Percentiles rank a stretch among this genome's conserved stretches.
Evolutionary conservation across 495 filamentous ascomycete species (phyloP).

Genomic region (Niebla homalea): DNA sequence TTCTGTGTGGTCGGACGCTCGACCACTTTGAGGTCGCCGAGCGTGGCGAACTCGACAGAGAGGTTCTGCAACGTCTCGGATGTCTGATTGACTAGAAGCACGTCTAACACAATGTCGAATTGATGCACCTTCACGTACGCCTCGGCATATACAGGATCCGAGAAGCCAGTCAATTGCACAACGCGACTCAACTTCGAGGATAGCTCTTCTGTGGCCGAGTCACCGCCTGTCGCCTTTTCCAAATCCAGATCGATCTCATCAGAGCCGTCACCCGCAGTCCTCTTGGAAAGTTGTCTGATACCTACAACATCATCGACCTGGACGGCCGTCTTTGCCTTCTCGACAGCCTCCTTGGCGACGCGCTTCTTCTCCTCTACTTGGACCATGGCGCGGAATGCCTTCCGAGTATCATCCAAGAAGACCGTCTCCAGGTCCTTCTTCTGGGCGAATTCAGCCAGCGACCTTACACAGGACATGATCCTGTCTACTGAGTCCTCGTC

Average conservation of each 20-base stretch:
- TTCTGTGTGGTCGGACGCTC: conserved; percentile 94
- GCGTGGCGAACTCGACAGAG: conserved; percentile 92
- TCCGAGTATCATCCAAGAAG: conserved; percentile 90
- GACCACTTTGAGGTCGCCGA: conserved; percentile 96
- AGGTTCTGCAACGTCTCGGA: conserved; percentile 94
- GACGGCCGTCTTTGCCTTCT: conserved; percentile 86
- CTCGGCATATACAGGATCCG: conserved; percentile 94
- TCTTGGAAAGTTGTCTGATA: conserved; percentile 88
- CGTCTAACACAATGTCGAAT: conserved; percentile 96
- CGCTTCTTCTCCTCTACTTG: conserved; percentile 97
- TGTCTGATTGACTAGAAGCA: conserved; percentile 95
- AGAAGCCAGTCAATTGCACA: conserved; percentile 96
- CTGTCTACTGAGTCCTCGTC: conserved; percentile 96
- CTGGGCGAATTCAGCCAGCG: conserved; percentile 78
- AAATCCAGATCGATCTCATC: conserved; percentile 84
- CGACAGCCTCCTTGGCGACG: conserved; percentile 73
- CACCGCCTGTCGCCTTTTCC: conserved; percentile 86
- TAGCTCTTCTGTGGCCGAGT: conserved; percentile 69
- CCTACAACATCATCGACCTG: conserved; percentile 91
- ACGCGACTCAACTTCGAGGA: conserved; percentile 90
- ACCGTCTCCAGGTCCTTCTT: conserved; percentile 82
- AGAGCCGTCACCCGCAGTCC: conserved; percentile 67
- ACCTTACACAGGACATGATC: conserved; percentile 92
- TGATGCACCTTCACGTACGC: conserved; percentile 98
- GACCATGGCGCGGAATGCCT: conserved; percentile 97